Base-by-base conservation (phyloP, 495 filamentous ascomycete genomes). In the Sporormia fimetaria region DNA sequence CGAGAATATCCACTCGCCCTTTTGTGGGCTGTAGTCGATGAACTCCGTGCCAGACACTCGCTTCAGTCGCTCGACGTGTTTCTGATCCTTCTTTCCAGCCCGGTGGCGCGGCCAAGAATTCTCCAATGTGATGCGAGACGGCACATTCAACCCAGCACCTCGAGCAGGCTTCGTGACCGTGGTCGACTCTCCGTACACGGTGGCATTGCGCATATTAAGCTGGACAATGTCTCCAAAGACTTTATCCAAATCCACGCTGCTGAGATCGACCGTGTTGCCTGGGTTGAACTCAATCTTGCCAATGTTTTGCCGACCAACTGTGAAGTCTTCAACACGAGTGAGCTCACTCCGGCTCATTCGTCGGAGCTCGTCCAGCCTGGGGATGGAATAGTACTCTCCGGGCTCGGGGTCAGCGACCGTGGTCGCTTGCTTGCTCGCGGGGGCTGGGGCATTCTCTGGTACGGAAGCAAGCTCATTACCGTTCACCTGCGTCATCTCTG, bases 81-180 rank as follows among this genome's bases (percentile, higher is more conserved):
- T 87, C 3, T 79, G 68, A 17, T 73, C 72, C 40, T 62, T 40
- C 26, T 18, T 38, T 54, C 70, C 71, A 54, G 77, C 76, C 26
- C 71, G 67, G 28, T 74, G 70, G 33, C 88, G 77, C 7, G 90
- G 90, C 74, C 81, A 95, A 2, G 88, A 92, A 52, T 94, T 85
- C 57, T 87, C 78, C 8, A 98, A 72, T 11, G 70, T 72, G 36
- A 98, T 82, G 4, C 75, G 74, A 0, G 90, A 83, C 1, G 87
- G 87, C 3, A 94, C 82, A 51, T 98, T 98, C 44, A 98, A 69
- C 5, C 84, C 87, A 52, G 83, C 81, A 33, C 92, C 92, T 37
- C 73, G 67, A 2, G 77, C 66, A 14, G 90, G 83, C 64, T 95
- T 96, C 49, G 74, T 71, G 0, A 67, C 63, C 22, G 31, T 27